Base-by-base conservation (phyloP, 1,284 basidiomycete genomes). In the Cutaneotrichosporon mucoides region DNA sequence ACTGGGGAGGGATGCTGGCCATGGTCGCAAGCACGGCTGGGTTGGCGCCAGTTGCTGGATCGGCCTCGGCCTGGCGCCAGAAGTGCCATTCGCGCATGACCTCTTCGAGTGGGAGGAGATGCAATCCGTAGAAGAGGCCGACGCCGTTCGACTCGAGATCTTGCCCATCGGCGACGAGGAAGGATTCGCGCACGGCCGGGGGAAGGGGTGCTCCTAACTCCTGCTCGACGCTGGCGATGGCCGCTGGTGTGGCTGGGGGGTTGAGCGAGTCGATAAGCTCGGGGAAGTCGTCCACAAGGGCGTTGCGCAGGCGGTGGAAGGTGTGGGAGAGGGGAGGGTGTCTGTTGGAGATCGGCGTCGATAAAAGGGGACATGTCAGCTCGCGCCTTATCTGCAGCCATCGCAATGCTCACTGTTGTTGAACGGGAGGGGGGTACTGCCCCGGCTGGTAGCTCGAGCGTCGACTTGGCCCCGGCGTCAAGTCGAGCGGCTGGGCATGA, bases 11-110 rank as follows among this genome's bases (percentile, higher is more conserved):
- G 68, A 96, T 88, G 42, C 89, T 90, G 59, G 86, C 85, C 95
- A 98, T 97, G 35, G 84, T 81, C 54, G 86, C 84, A 36, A 85
- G 82, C 55, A 95, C 82, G 11, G 81, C 82, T 7, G 81, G 73
- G 75, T 92, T 93, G 8, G 84, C 85, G 59, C 90, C 90, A 1
- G 76, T 69, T 4, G 80, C 76, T 2, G 89, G 89, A 73, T 94
- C 90, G 38, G 86, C 82, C 71, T 96, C 93, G 44, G 94, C 89
- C 69, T 89, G 86, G 64, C 92, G 82, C 93, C 93, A 96, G 73
- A 94, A 95, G 48, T 84, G 80, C 91, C 92, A 96, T 77, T 97
- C 93, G 61, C 92, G 87, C 59, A 92, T 81, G 33, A 95, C 90
- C 66, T 91, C 88, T 70, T 97, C 93, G 40, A 95, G 82, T 10